phyloP scores from a whole-genome alignment of 2,329 filamentous ascomycete species.

The Zalaria obscura region DNA sequence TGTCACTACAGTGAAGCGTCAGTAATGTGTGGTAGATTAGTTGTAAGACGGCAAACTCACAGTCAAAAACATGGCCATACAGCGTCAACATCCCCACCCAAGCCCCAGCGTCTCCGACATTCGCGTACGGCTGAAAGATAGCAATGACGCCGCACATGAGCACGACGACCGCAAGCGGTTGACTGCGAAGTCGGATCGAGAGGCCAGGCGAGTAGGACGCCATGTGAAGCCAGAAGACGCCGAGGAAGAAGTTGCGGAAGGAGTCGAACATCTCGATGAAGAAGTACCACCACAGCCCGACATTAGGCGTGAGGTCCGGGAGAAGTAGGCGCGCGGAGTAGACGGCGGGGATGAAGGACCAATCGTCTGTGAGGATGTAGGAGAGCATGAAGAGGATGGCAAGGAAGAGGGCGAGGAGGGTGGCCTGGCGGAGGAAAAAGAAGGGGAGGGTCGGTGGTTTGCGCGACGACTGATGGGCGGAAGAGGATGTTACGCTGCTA shows the following conservation, averaged over 20 bases:
- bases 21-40: conserved; percentile 13
- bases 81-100: conserved; percentile 74
- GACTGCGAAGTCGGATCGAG: conserved; percentile 65
- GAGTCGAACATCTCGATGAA: conserved; percentile 99
- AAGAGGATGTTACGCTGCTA: conserved; percentile 8
- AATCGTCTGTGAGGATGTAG: conserved; percentile 60
- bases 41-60: conserved; percentile 29
- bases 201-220: conserved; percentile 79
- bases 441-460: conserved; percentile 9
- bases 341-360: conserved; percentile 76
- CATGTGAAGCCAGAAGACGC: conserved; percentile 94
- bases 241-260: conserved; percentile 92
- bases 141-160: conserved; percentile 81
- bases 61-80: conserved; percentile 80
- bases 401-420: conserved; percentile 41
- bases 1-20: conserved; percentile 45
- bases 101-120: conserved; percentile 74
- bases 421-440: conserved; percentile 35
- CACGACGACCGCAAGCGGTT: conserved; percentile 74
- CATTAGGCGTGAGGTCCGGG: conserved; percentile 85
- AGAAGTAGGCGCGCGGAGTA: conserved; percentile 88
- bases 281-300: conserved; percentile 99
- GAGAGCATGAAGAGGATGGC: conserved; percentile 56
- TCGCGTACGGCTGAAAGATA: conserved; percentile 95
- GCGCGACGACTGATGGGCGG: neutral